A percentile compares a stretch with the other conserved stretches of the same genome.
phyloP scores from a whole-genome alignment of 1,139 yeast genomes.

The Diutina rugosa region DNA sequence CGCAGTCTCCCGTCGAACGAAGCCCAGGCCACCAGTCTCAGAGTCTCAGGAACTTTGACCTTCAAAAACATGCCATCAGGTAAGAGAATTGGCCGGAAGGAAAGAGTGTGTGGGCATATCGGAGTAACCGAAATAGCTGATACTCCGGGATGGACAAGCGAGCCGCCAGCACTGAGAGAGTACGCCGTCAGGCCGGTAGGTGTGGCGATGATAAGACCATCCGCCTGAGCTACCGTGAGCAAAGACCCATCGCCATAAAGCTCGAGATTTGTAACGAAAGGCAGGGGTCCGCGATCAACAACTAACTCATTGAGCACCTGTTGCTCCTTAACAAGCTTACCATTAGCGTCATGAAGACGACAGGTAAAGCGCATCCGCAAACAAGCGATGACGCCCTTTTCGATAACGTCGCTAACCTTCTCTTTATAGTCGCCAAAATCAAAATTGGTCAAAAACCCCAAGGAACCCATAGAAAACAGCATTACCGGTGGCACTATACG shows the following conservation, averaged over 20 bases:
- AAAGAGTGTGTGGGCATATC: conserved; percentile 82
- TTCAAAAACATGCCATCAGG: conserved; percentile 78
- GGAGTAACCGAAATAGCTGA: conserved; percentile 86
- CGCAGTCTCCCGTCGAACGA: conserved; percentile 79
- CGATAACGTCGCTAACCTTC: conserved; percentile 41
- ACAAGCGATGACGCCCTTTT: conserved; percentile 64
- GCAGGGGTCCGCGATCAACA: conserved; percentile 81
- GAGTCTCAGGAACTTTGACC: conserved; percentile 56
- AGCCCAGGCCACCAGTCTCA: conserved; percentile 80
- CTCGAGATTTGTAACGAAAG: conserved; percentile 75
- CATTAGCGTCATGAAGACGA: conserved; percentile 43
- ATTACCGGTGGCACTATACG: conserved; percentile 80
- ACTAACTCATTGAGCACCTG: conserved; percentile 78
- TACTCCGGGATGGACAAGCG: conserved; percentile 81
- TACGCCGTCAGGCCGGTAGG: conserved; percentile 93
- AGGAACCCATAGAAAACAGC: conserved; percentile 66
- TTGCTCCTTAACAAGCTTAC: conserved; percentile 52
- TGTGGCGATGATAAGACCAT: conserved; percentile 77
- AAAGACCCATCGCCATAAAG: conserved; percentile 71
- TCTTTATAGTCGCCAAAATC: conserved; percentile 56
- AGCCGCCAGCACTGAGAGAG: conserved; percentile 83
- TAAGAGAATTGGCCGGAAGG: conserved; percentile 74
- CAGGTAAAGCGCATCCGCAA: conserved; percentile 76
- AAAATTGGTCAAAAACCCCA: conserved; percentile 75
- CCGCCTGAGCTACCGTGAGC: conserved; percentile 81